Base-by-base conservation (phyloP, 2,329 filamentous ascomycete genomes). In the Talaromyces marneffei region DNA sequence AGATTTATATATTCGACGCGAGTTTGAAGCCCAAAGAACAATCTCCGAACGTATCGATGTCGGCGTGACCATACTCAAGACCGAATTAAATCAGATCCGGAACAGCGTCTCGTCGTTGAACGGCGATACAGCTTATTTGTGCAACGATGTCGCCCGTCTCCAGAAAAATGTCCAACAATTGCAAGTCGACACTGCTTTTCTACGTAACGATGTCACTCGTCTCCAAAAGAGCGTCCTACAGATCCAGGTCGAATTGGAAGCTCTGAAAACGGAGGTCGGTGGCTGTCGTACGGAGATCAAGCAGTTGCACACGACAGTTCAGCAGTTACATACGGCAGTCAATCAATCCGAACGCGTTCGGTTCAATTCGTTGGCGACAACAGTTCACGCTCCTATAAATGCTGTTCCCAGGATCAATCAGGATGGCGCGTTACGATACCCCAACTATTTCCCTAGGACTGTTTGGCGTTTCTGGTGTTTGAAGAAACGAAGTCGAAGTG, bases 381-480 rank as follows among this genome's bases (percentile, higher is more conserved):
- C 73, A 2, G 65, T 71, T 2, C 69, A 75, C 44, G 74, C 75
- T 20, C 73, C 73, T 18, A 74, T 77, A 44, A 75, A 67, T 8
- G 66, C 72, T 29, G 73, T 76, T 2, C 75, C 75, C 1, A 63
- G 72, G 31, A 66, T 76, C 31, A 66, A 69, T 40, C 68, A 70
- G 7, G 72, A 76, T 63, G 75, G 75, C 12, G 65, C 71, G 6
- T 62, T 76, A 18, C 66, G 67, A 46, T 76, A 69, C 67, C 75
- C 75, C 4, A 64, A 72, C 33, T 75, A 73, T 56, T 76, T 77
- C 46, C 75, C 75, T 20, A 64, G 68, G 31, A 75, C 73, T 1
- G 73, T 77, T 7, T 76, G 74, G 74, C 69, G 73, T 46, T 77
- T 77, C 61, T 77, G 75, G 75, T 75, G 73, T 62, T 65, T 77